These are phyloP conservation scores for Diatrype stigma DNA, from an alignment of 2,329 filamentous ascomycete genomes.

Conservation along the genomic window DNA sequence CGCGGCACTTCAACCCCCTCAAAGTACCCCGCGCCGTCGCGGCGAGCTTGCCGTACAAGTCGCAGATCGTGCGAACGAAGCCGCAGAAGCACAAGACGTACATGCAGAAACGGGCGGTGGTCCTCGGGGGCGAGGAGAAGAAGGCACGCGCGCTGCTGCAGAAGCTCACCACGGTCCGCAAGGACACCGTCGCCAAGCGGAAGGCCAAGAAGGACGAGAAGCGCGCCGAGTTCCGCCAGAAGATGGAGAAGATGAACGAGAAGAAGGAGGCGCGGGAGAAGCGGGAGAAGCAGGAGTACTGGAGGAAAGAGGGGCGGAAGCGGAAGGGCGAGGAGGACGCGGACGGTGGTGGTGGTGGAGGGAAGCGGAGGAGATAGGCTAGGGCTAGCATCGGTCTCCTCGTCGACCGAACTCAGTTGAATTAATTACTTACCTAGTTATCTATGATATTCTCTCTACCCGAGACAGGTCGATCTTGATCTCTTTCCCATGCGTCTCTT, in stretches of 20 bases:
- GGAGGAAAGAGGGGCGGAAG: slow-evolving; percentile 83
- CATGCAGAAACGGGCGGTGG: slow-evolving; percentile 92
- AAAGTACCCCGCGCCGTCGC: slow-evolving; percentile 76
- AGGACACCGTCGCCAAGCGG: slow-evolving; percentile 84
- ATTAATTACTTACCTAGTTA: no score
- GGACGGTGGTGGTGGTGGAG: slow-evolving; percentile 32
- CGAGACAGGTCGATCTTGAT: no score
- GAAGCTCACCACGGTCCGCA: slow-evolving; percentile 84
- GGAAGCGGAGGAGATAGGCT: neutral
- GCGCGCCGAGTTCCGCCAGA: slow-evolving; percentile 73
- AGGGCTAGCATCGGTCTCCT: no score
- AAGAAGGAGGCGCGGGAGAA: slow-evolving; percentile 85
- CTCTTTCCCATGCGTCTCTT: no score
- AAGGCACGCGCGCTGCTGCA: slow-evolving; percentile 84
- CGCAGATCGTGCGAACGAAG: slow-evolving; percentile 79
- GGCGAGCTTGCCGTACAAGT: slow-evolving; percentile 84
- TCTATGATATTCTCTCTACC: no score
- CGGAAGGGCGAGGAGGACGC: slow-evolving; percentile 39
- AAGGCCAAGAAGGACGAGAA: slow-evolving; percentile 84
- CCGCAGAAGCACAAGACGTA: slow-evolving; percentile 80
- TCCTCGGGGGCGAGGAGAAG: slow-evolving; percentile 81
- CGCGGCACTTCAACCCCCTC: slow-evolving; percentile 74
- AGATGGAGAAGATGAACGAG: slow-evolving; percentile 76
- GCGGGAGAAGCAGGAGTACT: slow-evolving; percentile 87
- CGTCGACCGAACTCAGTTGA: no score